Conservation (phyloP, 2,329 filamentous ascomycete species). For the Colletotrichum spaethianum region DNA sequence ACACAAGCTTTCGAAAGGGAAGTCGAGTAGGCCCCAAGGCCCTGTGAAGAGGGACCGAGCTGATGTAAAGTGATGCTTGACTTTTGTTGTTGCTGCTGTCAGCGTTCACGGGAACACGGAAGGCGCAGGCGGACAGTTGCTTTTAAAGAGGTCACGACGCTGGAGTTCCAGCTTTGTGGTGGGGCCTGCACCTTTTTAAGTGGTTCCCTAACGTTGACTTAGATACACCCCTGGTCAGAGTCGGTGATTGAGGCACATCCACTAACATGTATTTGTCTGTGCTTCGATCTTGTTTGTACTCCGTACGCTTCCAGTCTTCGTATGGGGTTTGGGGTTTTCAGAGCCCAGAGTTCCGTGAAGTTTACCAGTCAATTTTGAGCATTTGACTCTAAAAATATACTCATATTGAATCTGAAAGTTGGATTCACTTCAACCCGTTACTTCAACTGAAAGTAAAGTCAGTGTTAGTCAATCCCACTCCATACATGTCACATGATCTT, state of each 20-base stretch:
- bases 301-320: not conserved
- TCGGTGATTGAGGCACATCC: not conserved
- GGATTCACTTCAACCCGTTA: too few species aligned
- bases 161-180: slow-evolving; percentile 9
- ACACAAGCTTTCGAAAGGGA: not conserved
- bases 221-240: slow-evolving; percentile 1
- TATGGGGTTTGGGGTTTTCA: not conserved
- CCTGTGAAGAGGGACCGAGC: not conserved
- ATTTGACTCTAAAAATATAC: not conserved
- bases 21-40: not conserved
- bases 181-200: slow-evolving; percentile 13
- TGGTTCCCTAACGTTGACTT: slow-evolving; percentile 3
- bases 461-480: not conserved
- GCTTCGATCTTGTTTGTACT: not conserved
- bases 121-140: slow-evolving; percentile 2
- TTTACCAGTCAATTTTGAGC: not conserved
- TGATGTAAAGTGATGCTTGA: slow-evolving; percentile 7
- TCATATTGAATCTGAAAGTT: too few species aligned
- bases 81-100: slow-evolving; percentile 23
- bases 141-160: slow-evolving; percentile 20
- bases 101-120: not conserved
- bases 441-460: not conserved
- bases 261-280: not conserved
- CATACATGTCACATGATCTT: slow-evolving; percentile 24
- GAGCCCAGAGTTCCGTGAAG: not conserved